A percentile compares a stretch with the other conserved stretches of the same genome.
These are phyloP conservation scores for Trametes villosa DNA, from an alignment of 768 basidiomycete species.

Conservation along the genomic window DNA sequence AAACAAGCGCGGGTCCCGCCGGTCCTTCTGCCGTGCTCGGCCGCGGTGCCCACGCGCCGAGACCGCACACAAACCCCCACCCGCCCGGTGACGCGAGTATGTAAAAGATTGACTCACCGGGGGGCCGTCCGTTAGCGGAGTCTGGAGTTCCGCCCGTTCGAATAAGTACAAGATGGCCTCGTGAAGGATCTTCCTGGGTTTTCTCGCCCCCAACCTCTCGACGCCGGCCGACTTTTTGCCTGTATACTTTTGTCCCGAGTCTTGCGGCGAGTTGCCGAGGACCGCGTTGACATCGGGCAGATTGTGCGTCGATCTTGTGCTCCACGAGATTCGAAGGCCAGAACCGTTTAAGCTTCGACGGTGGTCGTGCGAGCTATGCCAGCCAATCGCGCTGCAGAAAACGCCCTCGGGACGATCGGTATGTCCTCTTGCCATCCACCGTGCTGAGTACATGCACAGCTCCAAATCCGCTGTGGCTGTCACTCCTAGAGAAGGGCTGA, in stretches of 20 bases:
- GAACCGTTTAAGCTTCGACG: background rate
- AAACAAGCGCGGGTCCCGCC: no score
- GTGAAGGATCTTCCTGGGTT: background rate
- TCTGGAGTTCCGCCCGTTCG: background rate
- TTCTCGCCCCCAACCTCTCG: background rate
- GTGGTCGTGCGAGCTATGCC: conserved; percentile 39
- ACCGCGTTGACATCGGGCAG: no score
- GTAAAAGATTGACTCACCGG: background rate
- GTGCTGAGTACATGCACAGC: no score
- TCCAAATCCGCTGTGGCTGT: no score
- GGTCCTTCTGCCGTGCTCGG: no score
- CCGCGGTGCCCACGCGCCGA: background rate
- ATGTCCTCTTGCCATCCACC: conserved; percentile 25
- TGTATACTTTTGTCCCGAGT: no score
- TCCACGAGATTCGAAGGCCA: background rate
- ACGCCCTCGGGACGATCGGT: conserved; percentile 73
- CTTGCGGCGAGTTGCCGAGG: no score
- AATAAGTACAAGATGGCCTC: background rate
- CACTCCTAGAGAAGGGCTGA: background rate
- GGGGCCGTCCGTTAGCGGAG: background rate
- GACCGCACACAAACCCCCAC: background rate
- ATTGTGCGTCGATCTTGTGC: background rate
- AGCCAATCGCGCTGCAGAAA: conserved; percentile 59
- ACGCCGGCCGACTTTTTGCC: no score
- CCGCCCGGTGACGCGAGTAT: background rate